These are phyloP conservation scores for Leccinum incarnatum DNA, from an alignment of 768 basidiomycete genomes.

Conservation along the genomic window DNA sequence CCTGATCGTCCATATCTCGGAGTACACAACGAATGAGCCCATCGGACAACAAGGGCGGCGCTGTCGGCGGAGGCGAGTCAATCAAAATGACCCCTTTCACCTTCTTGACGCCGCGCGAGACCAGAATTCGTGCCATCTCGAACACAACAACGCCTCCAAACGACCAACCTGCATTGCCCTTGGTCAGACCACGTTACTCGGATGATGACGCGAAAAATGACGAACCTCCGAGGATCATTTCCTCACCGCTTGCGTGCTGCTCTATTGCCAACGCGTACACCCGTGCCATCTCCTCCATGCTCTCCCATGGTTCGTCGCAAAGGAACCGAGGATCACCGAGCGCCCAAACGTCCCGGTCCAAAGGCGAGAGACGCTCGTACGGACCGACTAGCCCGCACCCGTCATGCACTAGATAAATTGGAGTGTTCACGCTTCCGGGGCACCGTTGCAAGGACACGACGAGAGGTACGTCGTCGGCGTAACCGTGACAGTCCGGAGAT, in stretches of 20 bases:
- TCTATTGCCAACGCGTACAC: conserved; percentile 46
- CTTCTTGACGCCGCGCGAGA: conserved; percentile 34
- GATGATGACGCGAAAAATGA: not conserved
- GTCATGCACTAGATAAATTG: conserved; percentile 69
- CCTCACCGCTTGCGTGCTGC: conserved; percentile 32
- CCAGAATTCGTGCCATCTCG: conserved; percentile 55
- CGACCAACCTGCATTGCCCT: conserved; percentile 58
- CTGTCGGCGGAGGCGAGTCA: conserved; percentile 60
- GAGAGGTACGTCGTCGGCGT: not conserved
- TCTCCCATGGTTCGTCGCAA: conserved; percentile 44
- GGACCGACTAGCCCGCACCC: conserved; percentile 63
- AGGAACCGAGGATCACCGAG: conserved; percentile 56
- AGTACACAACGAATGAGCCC: conserved; percentile 48
- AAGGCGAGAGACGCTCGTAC: conserved; percentile 42
- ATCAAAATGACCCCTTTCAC: conserved; percentile 61
- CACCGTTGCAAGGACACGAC: conserved; percentile 31
- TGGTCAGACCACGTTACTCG: not conserved
- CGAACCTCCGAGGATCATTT: conserved; percentile 58
- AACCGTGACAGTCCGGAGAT: not conserved
- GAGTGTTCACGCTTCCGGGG: conserved; percentile 23
- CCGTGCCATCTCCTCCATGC: conserved; percentile 50
- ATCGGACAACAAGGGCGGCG: conserved; percentile 51
- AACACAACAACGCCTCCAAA: conserved; percentile 74
- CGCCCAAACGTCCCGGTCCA: conserved; percentile 58
- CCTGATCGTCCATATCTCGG: conserved; percentile 27